Evolutionary conservation across 306 rosid species (phyloP).

Genomic region (Bauhinia variegata): DNA sequence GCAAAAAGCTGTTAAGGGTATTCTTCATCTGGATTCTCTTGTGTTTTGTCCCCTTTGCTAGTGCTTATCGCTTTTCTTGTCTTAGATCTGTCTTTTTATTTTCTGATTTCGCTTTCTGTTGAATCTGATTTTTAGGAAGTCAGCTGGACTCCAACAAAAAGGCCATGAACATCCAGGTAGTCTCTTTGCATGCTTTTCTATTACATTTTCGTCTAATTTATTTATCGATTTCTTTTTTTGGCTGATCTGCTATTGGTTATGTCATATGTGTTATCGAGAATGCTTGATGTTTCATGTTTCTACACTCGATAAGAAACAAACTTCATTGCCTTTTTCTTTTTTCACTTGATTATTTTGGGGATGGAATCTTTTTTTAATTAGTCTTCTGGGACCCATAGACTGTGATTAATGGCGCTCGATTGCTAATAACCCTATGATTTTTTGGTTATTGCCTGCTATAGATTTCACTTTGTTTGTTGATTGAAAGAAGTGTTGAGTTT

Average conservation of each 20-base stretch:
- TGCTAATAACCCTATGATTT: not conserved
- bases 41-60: not conserved
- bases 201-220: not conserved
- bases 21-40: not conserved
- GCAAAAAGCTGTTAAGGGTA: constrained; percentile 50
- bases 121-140: constrained; percentile 47
- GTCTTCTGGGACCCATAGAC: not conserved
- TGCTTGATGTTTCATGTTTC: too few species aligned
- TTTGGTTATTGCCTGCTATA: not conserved
- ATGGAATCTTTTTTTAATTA: not conserved
- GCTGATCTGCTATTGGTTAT: constrained; percentile 4
- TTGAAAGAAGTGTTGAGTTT: not conserved
- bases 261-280: not conserved
- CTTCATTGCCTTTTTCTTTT: not conserved
- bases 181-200: constrained; percentile 14
- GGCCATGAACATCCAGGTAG: constrained; percentile 66
- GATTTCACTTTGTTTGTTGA: not conserved
- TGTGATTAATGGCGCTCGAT: not conserved
- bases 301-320: too few species aligned
- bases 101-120: constrained; percentile 1
- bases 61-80: not conserved
- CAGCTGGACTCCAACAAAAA: constrained; percentile 66
- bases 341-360: not conserved
- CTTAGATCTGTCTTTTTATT: constrained; percentile 6
- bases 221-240: not conserved